A percentile compares a stretch with the other conserved stretches of the same genome.
phyloP scores from a whole-genome alignment of 257 asterid species.

The Parsonsia alboflavescens region DNA sequence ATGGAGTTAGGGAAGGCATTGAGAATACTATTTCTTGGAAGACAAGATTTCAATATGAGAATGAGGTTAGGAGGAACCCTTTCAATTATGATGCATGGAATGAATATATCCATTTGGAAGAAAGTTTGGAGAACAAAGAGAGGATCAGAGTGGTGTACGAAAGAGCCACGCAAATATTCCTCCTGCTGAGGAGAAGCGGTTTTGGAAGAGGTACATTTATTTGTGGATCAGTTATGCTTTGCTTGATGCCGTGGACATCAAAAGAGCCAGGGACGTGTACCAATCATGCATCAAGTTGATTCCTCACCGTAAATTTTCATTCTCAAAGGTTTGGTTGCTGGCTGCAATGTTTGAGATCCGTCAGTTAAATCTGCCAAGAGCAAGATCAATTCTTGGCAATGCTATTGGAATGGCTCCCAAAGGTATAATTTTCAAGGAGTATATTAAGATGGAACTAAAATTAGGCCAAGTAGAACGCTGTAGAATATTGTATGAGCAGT shows the following conservation, averaged over 20 bases:
- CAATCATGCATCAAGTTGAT: slow-evolving; percentile 34
- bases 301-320: slow-evolving; percentile 51
- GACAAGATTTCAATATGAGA: slow-evolving; percentile 68
- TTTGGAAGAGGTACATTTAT: slow-evolving; percentile 73
- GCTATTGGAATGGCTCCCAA: slow-evolving; percentile 29
- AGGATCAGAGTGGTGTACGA: slow-evolving; percentile 61
- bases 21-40: slow-evolving; percentile 79
- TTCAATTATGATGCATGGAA: slow-evolving; percentile 61
- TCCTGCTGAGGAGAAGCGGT: slow-evolving; percentile 61
- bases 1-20: slow-evolving; percentile 70
- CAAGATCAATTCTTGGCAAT: slow-evolving; percentile 23
- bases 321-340: slow-evolving; percentile 81
- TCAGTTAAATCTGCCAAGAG: slow-evolving; percentile 19
- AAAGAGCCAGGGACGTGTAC: slow-evolving; percentile 59
- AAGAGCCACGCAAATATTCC: slow-evolving; percentile 67
- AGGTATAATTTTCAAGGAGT: slow-evolving; percentile 23
- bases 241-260: no score
- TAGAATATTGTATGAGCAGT: slow-evolving; percentile 49
- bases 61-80: slow-evolving; percentile 56
- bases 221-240: slow-evolving; percentile 39
- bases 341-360: slow-evolving; percentile 78
- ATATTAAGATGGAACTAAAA: slow-evolving; percentile 57
- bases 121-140: slow-evolving; percentile 42
- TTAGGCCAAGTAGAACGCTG: slow-evolving; percentile 61
- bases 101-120: slow-evolving; percentile 63